A percentile compares a stretch with the other conserved stretches of the same genome.
Evolutionary conservation across 805 yeast genomes (phyloP).

Genomic region (Candida mattraensis): DNA sequence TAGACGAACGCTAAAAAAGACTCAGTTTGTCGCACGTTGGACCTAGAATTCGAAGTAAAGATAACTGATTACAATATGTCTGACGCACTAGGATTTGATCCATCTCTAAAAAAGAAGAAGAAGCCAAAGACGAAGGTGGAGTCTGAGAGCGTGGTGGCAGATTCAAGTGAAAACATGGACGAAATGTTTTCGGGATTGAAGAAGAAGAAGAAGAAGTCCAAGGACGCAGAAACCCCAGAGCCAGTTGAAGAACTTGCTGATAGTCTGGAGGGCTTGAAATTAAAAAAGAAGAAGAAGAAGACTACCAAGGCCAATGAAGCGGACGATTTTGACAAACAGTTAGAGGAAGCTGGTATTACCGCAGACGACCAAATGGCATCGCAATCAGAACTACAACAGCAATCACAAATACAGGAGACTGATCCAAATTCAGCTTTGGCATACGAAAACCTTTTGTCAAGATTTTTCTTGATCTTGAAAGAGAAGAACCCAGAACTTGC

Average conservation of each 20-base stretch:
- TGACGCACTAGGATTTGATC: constrained; percentile 66
- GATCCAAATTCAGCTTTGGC: constrained; percentile 53
- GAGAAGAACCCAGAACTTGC: constrained; percentile 98
- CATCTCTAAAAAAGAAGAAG: constrained; percentile 77
- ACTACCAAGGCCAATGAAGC: constrained; percentile 52
- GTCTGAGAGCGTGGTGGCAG: constrained; percentile 35
- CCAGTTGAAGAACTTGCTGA: constrained; percentile 48
- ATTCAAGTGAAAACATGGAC: constrained; percentile 43
- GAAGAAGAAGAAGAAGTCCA: constrained; percentile 80
- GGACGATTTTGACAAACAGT: constrained; percentile 83
- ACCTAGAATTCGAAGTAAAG: neutral
- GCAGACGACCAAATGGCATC: constrained; percentile 37
- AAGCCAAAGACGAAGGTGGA: constrained; percentile 46
- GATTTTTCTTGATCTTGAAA: constrained; percentile 84
- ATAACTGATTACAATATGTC: constrained; percentile 21
- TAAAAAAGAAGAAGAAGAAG: constrained; percentile 81
- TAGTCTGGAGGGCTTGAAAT: constrained; percentile 68
- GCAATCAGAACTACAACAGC: constrained; percentile 10
- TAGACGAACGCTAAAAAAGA: neutral
- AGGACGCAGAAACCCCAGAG: constrained; percentile 41
- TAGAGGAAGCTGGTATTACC: constrained; percentile 86
- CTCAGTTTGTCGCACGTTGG: constrained; percentile 2
- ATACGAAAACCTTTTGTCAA: constrained; percentile 72
- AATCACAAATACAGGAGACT: constrained; percentile 28
- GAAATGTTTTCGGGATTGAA: constrained; percentile 78